Evolutionary conservation across 495 filamentous ascomycete species (phyloP).

Genomic region (Hypoxylon cercidicola): DNA sequence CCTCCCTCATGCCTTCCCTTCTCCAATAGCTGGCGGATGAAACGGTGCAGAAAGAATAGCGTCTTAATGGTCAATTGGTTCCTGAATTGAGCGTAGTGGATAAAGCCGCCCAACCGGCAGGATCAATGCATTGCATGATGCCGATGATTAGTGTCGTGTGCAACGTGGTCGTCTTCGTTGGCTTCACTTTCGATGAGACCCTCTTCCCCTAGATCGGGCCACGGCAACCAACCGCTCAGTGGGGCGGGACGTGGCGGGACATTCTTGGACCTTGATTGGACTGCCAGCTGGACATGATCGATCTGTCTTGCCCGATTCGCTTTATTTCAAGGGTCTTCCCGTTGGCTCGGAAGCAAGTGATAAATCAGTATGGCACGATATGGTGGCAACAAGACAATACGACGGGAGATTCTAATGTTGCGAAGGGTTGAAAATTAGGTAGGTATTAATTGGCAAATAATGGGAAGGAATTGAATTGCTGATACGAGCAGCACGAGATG

Average conservation of each 20-base stretch:
- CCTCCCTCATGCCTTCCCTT: slow-evolving; percentile 1
- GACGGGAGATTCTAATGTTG: slow-evolving; percentile 10
- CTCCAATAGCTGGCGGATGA: slow-evolving; percentile 32
- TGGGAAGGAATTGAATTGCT: slow-evolving; percentile 13
- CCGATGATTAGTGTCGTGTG: slow-evolving; percentile 47
- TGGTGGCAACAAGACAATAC: background rate
- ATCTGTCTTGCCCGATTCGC: slow-evolving; percentile 17
- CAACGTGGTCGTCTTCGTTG: slow-evolving; percentile 58
- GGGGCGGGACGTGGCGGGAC: slow-evolving; percentile 35
- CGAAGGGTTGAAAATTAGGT: background rate
- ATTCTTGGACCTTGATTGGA: slow-evolving; percentile 27
- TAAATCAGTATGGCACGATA: slow-evolving; percentile 5
- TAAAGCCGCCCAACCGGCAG: slow-evolving; percentile 37
- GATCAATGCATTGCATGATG: slow-evolving; percentile 41
- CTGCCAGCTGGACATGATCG: slow-evolving; percentile 24
- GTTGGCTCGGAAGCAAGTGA: slow-evolving; percentile 23
- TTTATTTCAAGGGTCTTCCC: slow-evolving; percentile 30
- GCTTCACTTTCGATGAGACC: slow-evolving; percentile 47
- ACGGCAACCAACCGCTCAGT: slow-evolving; percentile 36
- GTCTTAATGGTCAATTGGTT: slow-evolving; percentile 17
- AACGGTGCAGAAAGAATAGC: slow-evolving; percentile 25
- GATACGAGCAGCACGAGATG: background rate
- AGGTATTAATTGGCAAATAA: slow-evolving; percentile 31
- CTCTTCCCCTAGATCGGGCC: slow-evolving; percentile 26
- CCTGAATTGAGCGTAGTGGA: slow-evolving; percentile 41